Conservation (phyloP, 1,139 yeast species). For the Spencermartinsiella ligniputridi region DNA sequence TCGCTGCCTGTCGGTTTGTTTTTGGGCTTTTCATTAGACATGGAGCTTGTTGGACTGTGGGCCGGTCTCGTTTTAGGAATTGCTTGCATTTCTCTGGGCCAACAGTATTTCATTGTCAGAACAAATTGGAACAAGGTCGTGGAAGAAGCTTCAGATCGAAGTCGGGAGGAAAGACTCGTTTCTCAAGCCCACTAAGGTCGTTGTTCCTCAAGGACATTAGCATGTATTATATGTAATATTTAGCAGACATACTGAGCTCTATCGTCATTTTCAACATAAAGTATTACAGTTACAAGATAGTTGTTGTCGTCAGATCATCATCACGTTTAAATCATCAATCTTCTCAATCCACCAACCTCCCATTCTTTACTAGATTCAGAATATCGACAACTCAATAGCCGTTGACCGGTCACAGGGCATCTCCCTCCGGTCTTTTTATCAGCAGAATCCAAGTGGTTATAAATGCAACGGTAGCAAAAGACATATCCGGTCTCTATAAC, state of each 20-base stretch:
- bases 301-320: no score
- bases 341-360: slow-evolving; percentile 71
- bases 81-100: slow-evolving; percentile 61
- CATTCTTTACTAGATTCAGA: slow-evolving; percentile 55
- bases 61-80: slow-evolving; percentile 79
- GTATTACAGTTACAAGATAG: no score
- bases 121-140: slow-evolving; percentile 54
- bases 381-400: slow-evolving; percentile 68
- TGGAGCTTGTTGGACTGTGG: slow-evolving; percentile 75
- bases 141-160: slow-evolving; percentile 39
- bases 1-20: slow-evolving; percentile 69
- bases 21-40: slow-evolving; percentile 52
- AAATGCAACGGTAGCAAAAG: slow-evolving; percentile 84
- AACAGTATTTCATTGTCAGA: slow-evolving; percentile 46
- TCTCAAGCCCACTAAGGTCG: neutral
- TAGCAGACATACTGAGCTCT: slow-evolving; percentile 2
- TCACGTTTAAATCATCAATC: slow-evolving; percentile 57
- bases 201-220: no score
- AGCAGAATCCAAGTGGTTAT: slow-evolving; percentile 50
- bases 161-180: neutral
- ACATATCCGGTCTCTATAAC: slow-evolving; percentile 89
- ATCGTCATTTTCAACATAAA: no score
- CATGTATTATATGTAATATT: neutral
- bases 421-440: slow-evolving; percentile 55
- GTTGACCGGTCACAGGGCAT: slow-evolving; percentile 81